Evolutionary conservation across 306 rosid genomes (phyloP).

Genomic region (Medicago lupulina): DNA sequence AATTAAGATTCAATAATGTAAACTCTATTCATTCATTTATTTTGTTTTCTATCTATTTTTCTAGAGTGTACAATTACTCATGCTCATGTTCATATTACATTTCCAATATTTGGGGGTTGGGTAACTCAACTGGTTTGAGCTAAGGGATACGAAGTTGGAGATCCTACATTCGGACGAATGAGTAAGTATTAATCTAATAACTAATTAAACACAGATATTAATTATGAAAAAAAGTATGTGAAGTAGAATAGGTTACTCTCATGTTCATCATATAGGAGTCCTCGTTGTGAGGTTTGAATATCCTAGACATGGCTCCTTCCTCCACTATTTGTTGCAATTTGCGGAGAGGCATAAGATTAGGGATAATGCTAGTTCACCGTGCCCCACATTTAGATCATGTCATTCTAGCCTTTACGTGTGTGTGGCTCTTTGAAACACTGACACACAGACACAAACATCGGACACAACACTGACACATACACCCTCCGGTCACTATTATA

Average conservation of each 20-base stretch:
- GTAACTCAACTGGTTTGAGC: too few relatives aligned
- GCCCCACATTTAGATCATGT: neutral
- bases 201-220: too few relatives aligned
- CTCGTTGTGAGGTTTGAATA: conserved; percentile 2
- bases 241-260: neutral
- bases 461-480: neutral
- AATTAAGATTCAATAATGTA: conserved; percentile 28
- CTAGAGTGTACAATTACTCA: too few relatives aligned
- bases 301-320: conserved; percentile 4
- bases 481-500: too few relatives aligned
- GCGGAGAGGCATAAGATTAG: conserved; percentile 5
- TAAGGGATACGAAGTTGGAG: too few relatives aligned
- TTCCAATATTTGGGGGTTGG: too few relatives aligned
- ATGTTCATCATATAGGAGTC: conserved; percentile 12
- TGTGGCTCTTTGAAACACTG: neutral
- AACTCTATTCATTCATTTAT: neutral
- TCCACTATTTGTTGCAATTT: conserved; percentile 15
- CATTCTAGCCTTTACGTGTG: neutral
- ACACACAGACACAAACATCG: neutral
- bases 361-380: conserved; percentile 1
- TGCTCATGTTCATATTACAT: too few relatives aligned
- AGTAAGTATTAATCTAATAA: too few relatives aligned
- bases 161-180: too few relatives aligned
- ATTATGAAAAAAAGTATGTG: too few relatives aligned
- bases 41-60: too few relatives aligned